Evolutionary conservation across 768 basidiomycete species (phyloP).

Genomic region (Suillus subaureus): DNA sequence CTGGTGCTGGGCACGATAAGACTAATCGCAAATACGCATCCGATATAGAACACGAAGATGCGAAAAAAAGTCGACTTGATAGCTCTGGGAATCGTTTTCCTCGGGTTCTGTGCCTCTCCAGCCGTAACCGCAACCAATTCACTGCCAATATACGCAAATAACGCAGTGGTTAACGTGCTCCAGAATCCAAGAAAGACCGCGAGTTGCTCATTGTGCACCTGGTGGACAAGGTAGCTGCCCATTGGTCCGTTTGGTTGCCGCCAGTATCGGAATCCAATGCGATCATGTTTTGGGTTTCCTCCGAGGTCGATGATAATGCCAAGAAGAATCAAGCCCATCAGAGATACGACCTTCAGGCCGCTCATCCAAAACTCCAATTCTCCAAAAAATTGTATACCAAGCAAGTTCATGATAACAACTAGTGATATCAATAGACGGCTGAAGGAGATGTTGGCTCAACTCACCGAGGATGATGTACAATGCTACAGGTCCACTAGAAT

Average conservation of each 20-base stretch:
- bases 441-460: constrained; percentile 16
- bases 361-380: constrained; percentile 79
- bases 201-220: constrained; percentile 50
- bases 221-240: constrained; percentile 50
- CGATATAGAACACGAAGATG: constrained; percentile 65
- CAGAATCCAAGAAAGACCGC: constrained; percentile 72
- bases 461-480: constrained; percentile 61
- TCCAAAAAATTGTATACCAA: constrained; percentile 70
- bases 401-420: constrained; percentile 45
- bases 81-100: constrained; percentile 74
- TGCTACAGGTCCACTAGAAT: constrained; percentile 32
- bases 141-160: constrained; percentile 76
- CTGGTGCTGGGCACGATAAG: constrained; percentile 67
- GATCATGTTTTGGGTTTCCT: constrained; percentile 39
- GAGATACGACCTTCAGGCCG: constrained; percentile 60
- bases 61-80: constrained; percentile 66
- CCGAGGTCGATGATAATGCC: constrained; percentile 63
- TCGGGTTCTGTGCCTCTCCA: constrained; percentile 67
- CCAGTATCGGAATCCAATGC: constrained; percentile 47
- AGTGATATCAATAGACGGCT: background rate
- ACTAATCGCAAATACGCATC: constrained; percentile 72
- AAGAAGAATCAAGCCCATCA: constrained; percentile 19
- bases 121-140: constrained; percentile 73
- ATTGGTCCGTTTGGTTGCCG: constrained; percentile 54
- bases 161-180: constrained; percentile 68